Evolutionary conservation across 768 basidiomycete species (phyloP).

Genomic region (Pleurotus ostreatus): DNA sequence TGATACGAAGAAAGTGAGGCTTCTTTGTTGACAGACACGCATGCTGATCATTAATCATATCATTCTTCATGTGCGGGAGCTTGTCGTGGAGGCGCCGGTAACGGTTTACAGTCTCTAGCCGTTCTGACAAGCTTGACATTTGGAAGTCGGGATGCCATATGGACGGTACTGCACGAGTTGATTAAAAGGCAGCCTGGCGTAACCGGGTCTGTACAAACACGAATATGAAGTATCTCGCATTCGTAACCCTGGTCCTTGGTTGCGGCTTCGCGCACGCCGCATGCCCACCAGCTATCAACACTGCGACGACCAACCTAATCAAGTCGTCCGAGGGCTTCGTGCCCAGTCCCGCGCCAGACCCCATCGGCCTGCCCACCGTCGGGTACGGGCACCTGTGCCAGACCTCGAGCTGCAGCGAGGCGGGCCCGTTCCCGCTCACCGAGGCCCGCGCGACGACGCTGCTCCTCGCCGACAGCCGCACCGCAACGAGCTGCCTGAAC

Average conservation of each 20-base stretch:
- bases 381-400: slow-evolving; percentile 27
- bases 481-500: slow-evolving; percentile 22
- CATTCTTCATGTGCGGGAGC: no score
- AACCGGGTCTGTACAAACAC: neutral
- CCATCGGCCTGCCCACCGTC: slow-evolving; percentile 26
- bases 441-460: slow-evolving; percentile 22
- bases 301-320: slow-evolving; percentile 22
- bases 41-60: neutral
- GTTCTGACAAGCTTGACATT: neutral
- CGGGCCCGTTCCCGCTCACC: slow-evolving; percentile 22
- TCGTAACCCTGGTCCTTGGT: neutral
- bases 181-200: neutral
- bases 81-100: neutral
- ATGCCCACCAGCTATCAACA: slow-evolving; percentile 14
- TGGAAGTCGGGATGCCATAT: neutral
- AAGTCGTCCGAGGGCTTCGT: slow-evolving; percentile 27
- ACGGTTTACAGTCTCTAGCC: neutral
- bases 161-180: neutral
- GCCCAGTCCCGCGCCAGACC: slow-evolving; percentile 22
- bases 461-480: slow-evolving; percentile 19
- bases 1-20: no score
- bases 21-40: neutral
- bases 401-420: slow-evolving; percentile 17
- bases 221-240: neutral
- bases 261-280: neutral